Evolutionary conservation across 805 yeast species (phyloP).

Genomic region (Barnettozyma botsteinii): DNA sequence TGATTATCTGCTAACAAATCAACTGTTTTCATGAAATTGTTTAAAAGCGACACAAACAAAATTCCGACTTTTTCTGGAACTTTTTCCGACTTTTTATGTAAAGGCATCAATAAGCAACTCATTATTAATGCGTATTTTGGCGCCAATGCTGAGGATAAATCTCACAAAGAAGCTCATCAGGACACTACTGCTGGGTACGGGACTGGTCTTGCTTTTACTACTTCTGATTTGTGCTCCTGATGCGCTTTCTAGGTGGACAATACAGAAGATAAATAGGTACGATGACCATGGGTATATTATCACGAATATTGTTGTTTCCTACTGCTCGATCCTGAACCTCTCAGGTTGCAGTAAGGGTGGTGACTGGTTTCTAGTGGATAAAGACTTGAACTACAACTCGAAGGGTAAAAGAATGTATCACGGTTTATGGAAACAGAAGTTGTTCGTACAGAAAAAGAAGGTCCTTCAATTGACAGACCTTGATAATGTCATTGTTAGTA

Average conservation of each 20-base stretch:
- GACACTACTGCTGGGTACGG: background rate
- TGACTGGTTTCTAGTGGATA: conserved; percentile 13
- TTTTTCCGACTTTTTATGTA: no score
- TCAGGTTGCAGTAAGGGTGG: conserved; percentile 5
- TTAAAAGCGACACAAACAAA: background rate
- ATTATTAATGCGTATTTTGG: no score
- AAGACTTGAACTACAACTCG: conserved; percentile 6
- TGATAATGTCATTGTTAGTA: conserved; percentile 5
- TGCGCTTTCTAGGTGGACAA: background rate
- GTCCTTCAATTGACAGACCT: background rate
- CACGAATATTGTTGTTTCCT: conserved; percentile 4
- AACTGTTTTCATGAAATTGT: background rate
- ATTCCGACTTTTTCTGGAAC: no score
- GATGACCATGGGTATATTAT: conserved; percentile 4
- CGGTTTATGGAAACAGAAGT: conserved; percentile 6
- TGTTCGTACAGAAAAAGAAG: conserved; percentile 10
- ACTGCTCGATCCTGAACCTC: conserved; percentile 6
- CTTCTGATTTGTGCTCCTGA: background rate
- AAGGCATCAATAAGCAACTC: no score
- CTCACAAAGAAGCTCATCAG: background rate
- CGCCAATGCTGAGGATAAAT: background rate
- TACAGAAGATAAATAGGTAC: background rate
- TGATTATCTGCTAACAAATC: no score
- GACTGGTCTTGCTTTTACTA: background rate
- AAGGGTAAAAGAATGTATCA: conserved; percentile 8